Evolutionary conservation across 305 asterid species (phyloP).

Genomic region (Fraxinus albicans): DNA sequence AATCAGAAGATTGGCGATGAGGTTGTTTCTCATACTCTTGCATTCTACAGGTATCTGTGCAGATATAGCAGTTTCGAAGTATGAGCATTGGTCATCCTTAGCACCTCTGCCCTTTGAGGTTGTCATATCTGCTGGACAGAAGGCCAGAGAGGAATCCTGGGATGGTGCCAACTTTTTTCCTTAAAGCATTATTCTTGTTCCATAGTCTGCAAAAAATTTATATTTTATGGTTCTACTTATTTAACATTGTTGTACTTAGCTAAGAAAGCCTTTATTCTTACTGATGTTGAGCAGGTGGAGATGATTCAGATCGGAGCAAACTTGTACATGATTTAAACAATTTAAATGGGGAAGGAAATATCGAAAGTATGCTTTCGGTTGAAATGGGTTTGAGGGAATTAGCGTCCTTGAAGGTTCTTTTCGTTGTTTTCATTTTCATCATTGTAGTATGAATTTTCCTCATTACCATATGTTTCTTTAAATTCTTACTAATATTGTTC

Average conservation of each 20-base stretch:
- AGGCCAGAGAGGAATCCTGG: conserved; percentile 90
- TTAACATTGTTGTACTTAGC: conserved; percentile 20
- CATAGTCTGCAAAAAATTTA: conserved; percentile 10
- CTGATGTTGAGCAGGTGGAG: conserved; percentile 51
- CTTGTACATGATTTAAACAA: conserved; percentile 68
- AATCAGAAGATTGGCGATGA: neutral
- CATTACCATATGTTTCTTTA: neutral
- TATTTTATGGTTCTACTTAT: conserved; percentile 13
- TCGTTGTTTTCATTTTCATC: neutral
- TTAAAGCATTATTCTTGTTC: conserved; percentile 15
- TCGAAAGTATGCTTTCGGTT: conserved; percentile 97
- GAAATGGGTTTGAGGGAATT: conserved; percentile 97
- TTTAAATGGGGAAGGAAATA: conserved; percentile 94
- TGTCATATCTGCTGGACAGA: conserved; percentile 95
- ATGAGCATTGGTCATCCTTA: conserved; percentile 93
- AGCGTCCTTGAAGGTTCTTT: conserved; percentile 87
- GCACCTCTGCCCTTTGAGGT: conserved; percentile 99
- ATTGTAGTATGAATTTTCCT: neutral
- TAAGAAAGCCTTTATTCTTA: conserved; percentile 15
- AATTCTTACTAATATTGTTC: conserved; percentile 30
- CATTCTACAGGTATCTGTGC: conserved; percentile 76
- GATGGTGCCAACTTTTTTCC: conserved; percentile 53
- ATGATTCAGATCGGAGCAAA: conserved; percentile 68
- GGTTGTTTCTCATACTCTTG: conserved; percentile 15
- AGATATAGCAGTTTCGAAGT: conserved; percentile 76